Evolutionary conservation across 2,329 filamentous ascomycete species (phyloP).

Genomic region (Fusarium humuli): DNA sequence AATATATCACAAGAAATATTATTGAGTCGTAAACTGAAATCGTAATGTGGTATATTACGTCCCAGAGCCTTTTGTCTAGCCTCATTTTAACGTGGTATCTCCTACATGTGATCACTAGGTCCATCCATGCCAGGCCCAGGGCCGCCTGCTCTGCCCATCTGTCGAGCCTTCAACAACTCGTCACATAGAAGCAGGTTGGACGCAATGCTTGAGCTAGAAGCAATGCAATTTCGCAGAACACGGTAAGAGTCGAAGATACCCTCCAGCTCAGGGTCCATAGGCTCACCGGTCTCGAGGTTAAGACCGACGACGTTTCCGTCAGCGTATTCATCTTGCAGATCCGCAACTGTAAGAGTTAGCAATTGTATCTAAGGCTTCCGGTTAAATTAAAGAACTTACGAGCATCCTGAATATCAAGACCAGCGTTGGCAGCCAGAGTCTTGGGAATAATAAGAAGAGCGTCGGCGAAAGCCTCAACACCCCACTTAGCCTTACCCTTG

Average conservation of each 20-base stretch:
- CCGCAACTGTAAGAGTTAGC: slow-evolving; percentile 71
- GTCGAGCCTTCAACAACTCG: slow-evolving; percentile 95
- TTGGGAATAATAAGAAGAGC: slow-evolving; percentile 96
- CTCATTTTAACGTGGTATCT: slow-evolving; percentile 51
- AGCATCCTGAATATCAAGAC: slow-evolving; percentile 96
- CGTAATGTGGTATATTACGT: slow-evolving; percentile 43
- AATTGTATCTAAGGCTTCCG: neutral
- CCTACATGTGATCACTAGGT: slow-evolving; percentile 64
- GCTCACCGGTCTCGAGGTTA: slow-evolving; percentile 85
- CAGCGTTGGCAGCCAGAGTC: slow-evolving; percentile 94
- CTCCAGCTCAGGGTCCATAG: slow-evolving; percentile 93
- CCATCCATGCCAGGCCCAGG: slow-evolving; percentile 75
- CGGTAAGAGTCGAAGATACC: slow-evolving; percentile 97
- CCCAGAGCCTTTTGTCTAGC: slow-evolving; percentile 53
- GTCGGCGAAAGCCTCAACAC: slow-evolving; percentile 94
- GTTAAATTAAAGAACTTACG: slow-evolving; percentile 66
- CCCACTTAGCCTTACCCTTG: slow-evolving; percentile 98
- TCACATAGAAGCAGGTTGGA: slow-evolving; percentile 96
- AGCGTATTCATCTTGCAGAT: slow-evolving; percentile 84
- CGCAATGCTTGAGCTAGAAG: slow-evolving; percentile 93
- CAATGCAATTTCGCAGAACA: slow-evolving; percentile 91
- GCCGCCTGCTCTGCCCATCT: slow-evolving; percentile 81
- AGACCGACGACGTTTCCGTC: slow-evolving; percentile 90
- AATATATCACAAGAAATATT: slow-evolving; percentile 3
- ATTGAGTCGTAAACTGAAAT: slow-evolving; percentile 18